phyloP scores from a whole-genome alignment of 2,329 filamentous ascomycete species.

The Botrytis porri region DNA sequence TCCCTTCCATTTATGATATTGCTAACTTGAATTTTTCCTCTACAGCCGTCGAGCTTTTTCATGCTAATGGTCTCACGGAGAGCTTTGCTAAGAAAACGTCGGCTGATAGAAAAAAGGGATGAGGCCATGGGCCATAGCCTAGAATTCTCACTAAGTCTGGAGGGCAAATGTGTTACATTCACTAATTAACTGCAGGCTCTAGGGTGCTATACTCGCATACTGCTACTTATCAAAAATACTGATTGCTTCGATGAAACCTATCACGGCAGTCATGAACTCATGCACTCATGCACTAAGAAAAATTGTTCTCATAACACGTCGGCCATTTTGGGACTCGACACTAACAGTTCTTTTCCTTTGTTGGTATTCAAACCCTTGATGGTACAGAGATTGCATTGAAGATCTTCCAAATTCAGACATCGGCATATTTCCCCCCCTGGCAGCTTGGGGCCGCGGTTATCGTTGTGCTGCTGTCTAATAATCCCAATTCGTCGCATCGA shows the following conservation, averaged over 20 bases:
- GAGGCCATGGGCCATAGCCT: not conserved
- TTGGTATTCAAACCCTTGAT: constrained; percentile 8
- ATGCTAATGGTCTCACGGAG: not conserved
- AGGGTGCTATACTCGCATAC: not conserved
- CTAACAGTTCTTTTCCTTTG: constrained; percentile 12
- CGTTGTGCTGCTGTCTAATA: constrained; percentile 9
- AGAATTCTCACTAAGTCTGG: not conserved
- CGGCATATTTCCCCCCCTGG: constrained; percentile 12
- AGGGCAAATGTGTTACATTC: not conserved
- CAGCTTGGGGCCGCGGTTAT: not conserved
- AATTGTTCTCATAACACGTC: constrained; percentile 5
- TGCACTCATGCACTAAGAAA: constrained; percentile 4
- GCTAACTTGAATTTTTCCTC: not conserved
- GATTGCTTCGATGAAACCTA: constrained; percentile 8
- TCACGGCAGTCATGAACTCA: constrained; percentile 8
- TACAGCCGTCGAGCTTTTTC: not conserved
- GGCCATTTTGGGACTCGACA: constrained; percentile 5
- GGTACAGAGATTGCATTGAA: constrained; percentile 17
- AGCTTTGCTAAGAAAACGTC: not conserved
- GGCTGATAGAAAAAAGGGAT: constrained; percentile 10
- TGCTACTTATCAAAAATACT: not conserved
- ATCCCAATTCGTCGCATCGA: constrained; percentile 13
- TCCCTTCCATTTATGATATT: not conserved
- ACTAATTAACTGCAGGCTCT: not conserved
- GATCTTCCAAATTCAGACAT: constrained; percentile 19